Evolutionary conservation across 2,329 filamentous ascomycete species (phyloP), one percentile per base, ranked within the genome.

Genomic region (Ploettnerulaceae sp.): DNA sequence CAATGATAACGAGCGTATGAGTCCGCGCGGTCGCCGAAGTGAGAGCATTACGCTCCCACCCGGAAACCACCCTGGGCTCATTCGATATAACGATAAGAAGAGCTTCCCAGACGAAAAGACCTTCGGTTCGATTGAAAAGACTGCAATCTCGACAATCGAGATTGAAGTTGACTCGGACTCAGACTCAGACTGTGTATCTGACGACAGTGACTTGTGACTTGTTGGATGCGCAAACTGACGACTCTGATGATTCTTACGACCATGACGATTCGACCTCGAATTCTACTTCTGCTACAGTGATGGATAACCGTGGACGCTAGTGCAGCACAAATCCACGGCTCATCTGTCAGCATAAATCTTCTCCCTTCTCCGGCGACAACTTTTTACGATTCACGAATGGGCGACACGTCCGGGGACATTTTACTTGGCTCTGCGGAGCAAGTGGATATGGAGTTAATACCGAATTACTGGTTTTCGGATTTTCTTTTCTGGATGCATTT

Each of bases 1-100:
- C 57, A 86, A 94, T 67, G 85, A 94, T 67, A 77, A 76, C 54
- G 75, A 81, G 57, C 82, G 85, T 46, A 65, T 65, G 63, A 56
- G 48, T 26, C 62, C 61, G 34, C 52, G 60, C 42, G 59, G 59
- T 25, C 56, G 57, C 8, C 61, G 57, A 20, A 63, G 60, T 41
- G 61, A 64, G 33, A 61, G 60, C 40, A 63, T 75, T 56, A 71
- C 68, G 31, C 68, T 68, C 12, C 73, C 74, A 32, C 65, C 66
- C 4, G 69, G 68, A 36, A 66, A 66, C 42, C 64, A 62, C 25
- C 69, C 68, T 41, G 53, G 49, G 20, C 68, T 75, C 24, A 65
- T 74, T 47, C 69, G 69, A 45, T 75, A 70, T 60, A 62, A 58
- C 37, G 70, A 71, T 54, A 66, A 69, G 53, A 61, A 61, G 41